Evolutionary conservation across 1,284 basidiomycete species (phyloP), one percentile per base, ranked within the genome.

Genomic region (Rhizopogon hawkerae): DNA sequence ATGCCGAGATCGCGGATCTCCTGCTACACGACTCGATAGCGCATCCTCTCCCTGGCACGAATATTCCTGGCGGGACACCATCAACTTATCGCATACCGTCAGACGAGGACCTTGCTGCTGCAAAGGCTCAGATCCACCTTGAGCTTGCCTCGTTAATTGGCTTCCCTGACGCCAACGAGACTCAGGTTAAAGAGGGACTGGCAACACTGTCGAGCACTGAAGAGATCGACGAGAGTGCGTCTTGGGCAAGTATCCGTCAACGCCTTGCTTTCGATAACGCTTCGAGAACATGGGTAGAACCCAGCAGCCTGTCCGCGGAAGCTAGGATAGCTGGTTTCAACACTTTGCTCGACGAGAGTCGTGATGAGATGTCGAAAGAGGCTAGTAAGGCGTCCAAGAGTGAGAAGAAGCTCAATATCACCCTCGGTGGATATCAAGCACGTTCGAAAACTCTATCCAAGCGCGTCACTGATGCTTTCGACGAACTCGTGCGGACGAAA

Each of bases 351-450:
- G 74, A 79, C 9, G 71, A 80, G 37, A 75, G 76, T 49, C 79
- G 85, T 21, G 82, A 83, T n/a, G 68, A 71, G 39, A 92, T 99
- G 84, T 70, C 81, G n/a, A 81, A 79, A 59, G 87, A 91, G 60
- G 90, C 91, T 0, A 77, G 74, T 42, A 89, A 86, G 60, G 86
- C 89, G 0, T 69, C 79, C 36, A 99, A 98, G 71, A 67, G 78
- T 3, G 96, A 98, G 73, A 97, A 95, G 79, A 94, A 92, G 67
- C 79, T 98, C 14, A 78, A 74, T 10, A 83, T 95, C 56, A 78
- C 83, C 18, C 77, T 98, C 5, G 94, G 93, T 36, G 96, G 96
- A 2, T 98, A 98, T 68, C 81, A 90, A 61, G 78, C 79, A 35
- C 81, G 95, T 11, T 84, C 85, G 37, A 77, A 77, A 57, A 79